Conservation (phyloP, 306 rosid genomes). For the Acacia melanoxylon region DNA sequence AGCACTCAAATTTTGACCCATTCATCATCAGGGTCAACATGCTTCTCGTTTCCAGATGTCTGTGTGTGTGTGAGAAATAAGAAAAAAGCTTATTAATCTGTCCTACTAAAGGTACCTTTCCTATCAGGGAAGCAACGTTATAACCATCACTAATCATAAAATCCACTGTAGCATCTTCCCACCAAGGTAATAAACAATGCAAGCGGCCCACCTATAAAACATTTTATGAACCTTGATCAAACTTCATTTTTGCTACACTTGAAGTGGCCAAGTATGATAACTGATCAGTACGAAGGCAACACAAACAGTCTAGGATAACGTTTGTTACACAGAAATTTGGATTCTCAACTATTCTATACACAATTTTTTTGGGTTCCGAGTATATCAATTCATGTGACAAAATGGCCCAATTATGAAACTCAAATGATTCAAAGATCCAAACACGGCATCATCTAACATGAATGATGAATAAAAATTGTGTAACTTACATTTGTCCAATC, state of each 20-base stretch:
- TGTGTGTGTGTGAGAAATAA: too few relatives aligned
- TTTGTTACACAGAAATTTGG: not conserved
- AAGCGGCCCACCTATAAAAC: slow-evolving; percentile 67
- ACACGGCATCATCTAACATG: not conserved
- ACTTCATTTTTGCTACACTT: slow-evolving; percentile 21
- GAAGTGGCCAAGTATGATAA: slow-evolving; percentile 13
- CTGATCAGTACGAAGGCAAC: not conserved
- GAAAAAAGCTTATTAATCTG: not conserved
- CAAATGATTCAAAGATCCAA: not conserved
- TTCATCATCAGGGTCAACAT: slow-evolving; percentile 2
- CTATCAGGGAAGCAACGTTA: slow-evolving; percentile 55
- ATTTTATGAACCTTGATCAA: slow-evolving; percentile 22
- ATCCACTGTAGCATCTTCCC: slow-evolving; percentile 83
- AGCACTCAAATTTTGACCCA: slow-evolving; percentile 24
- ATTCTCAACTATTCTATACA: slow-evolving; percentile 4
- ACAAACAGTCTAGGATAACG: not conserved
- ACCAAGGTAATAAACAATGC: slow-evolving; percentile 87
- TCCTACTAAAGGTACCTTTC: slow-evolving; percentile 48
- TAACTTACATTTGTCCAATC: slow-evolving; percentile 80
- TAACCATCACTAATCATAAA: slow-evolving; percentile 91
- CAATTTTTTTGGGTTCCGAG: not conserved
- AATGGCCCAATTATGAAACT: slow-evolving; percentile 2
- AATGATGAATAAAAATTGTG: slow-evolving; percentile 17
- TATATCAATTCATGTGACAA: not conserved
- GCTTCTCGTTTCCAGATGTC: not conserved